Conservation (phyloP, 257 asterid species). For the Primulina tabacum region DNA sequence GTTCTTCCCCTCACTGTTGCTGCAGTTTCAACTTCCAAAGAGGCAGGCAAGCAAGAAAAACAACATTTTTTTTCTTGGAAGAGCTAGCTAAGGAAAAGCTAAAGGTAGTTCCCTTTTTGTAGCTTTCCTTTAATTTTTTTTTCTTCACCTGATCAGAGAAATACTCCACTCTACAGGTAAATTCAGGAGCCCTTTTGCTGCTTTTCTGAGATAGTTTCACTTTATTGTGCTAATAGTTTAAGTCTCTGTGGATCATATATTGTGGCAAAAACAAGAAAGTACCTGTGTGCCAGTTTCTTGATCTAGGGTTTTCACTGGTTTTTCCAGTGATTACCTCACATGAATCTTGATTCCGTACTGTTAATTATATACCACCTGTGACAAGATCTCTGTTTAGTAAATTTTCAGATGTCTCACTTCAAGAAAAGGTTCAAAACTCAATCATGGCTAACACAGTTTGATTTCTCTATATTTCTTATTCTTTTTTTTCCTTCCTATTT, state of each 20-base stretch:
- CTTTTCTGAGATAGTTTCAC: slow-evolving; percentile 13
- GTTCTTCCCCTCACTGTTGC: slow-evolving; percentile 12
- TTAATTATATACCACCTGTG: not conserved
- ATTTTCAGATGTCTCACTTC: not conserved
- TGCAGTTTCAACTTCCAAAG: slow-evolving; percentile 27
- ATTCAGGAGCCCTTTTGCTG: slow-evolving; percentile 25
- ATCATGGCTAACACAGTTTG: not conserved
- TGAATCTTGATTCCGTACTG: slow-evolving; percentile 2
- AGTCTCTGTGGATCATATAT: not conserved
- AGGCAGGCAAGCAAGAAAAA: slow-evolving; percentile 16
- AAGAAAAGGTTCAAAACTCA: not conserved
- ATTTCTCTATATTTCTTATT: slow-evolving; percentile 9
- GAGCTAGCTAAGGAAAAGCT: slow-evolving; percentile 29
- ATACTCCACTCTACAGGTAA: slow-evolving; percentile 22
- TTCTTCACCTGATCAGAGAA: slow-evolving; percentile 37
- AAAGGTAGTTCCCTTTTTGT: slow-evolving; percentile 32
- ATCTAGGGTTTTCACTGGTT: slow-evolving; percentile 38
- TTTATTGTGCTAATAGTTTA: not conserved
- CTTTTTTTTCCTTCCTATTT: not conserved
- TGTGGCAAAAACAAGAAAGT: not conserved
- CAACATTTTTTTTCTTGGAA: slow-evolving; percentile 24
- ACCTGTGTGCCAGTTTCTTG: slow-evolving; percentile 29
- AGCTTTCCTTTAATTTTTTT: slow-evolving; percentile 6
- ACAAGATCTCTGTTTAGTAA: not conserved
- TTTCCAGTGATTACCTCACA: slow-evolving; percentile 21